These are phyloP conservation scores for Chenopodium formosanum DNA, from an alignment of 148 eudicot genomes.

Conservation along the genomic window DNA sequence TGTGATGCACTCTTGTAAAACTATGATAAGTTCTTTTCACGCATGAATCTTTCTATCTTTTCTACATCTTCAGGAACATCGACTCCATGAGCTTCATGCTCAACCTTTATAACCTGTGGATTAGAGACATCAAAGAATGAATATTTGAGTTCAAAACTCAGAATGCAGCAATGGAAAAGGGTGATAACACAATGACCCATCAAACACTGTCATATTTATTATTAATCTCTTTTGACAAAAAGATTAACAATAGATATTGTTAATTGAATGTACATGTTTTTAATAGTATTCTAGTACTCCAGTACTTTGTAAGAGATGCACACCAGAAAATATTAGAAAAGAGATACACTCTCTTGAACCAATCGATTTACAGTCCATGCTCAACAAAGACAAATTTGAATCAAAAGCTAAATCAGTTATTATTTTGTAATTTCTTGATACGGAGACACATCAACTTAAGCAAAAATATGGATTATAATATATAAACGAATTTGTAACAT, in stretches of 20 bases:
- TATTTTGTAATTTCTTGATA: background rate
- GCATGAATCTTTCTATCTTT: conserved; percentile 72
- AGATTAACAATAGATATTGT: too few relatives aligned
- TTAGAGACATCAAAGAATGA: background rate
- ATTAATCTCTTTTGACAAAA: too few relatives aligned
- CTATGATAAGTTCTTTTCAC: conserved; percentile 60
- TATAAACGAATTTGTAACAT: too few relatives aligned
- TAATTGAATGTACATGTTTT: too few relatives aligned
- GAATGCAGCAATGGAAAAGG: background rate
- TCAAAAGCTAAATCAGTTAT: background rate
- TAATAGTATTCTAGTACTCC: too few relatives aligned
- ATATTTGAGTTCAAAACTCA: too few relatives aligned
- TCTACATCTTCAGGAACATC: conserved; percentile 79
- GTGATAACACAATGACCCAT: background rate
- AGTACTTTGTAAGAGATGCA: background rate
- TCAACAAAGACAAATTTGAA: background rate
- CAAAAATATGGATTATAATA: too few relatives aligned
- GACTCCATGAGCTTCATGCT: conserved; percentile 82
- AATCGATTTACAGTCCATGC: background rate
- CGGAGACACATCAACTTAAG: background rate
- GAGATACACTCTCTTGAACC: background rate
- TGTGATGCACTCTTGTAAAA: background rate
- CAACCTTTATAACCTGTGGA: conserved; percentile 76
- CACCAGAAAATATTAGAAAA: background rate
- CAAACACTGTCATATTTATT: background rate